phyloP scores from a whole-genome alignment of 257 asterid genomes.

The Fraxinus quadrangulata region DNA sequence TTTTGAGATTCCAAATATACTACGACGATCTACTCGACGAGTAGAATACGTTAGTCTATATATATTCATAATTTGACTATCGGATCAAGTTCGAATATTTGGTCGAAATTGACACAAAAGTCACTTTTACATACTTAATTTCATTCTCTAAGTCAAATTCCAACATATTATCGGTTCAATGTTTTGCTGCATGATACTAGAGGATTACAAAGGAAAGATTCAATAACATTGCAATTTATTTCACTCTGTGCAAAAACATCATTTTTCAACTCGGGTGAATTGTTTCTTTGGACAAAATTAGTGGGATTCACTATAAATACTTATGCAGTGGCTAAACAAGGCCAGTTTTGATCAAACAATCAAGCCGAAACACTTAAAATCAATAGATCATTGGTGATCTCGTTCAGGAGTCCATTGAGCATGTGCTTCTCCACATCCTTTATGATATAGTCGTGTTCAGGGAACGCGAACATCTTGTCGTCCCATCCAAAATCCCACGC shows the following conservation, averaged over 20 bases:
- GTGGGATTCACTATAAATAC: not conserved
- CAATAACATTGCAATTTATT: not conserved
- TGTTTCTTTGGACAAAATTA: not conserved
- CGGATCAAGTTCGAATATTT: too few relatives aligned
- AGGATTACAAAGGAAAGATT: not conserved
- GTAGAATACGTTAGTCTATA: too few relatives aligned
- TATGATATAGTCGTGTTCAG: slow-evolving; percentile 54
- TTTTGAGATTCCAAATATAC: too few relatives aligned
- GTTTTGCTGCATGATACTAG: not conserved
- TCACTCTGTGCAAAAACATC: slow-evolving; percentile 16
- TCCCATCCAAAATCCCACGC: slow-evolving; percentile 88
- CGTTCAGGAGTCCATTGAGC: slow-evolving; percentile 71
- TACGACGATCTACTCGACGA: too few relatives aligned
- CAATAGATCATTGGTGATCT: slow-evolving; percentile 56
- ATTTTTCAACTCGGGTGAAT: not conserved
- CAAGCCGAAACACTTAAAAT: slow-evolving; percentile 38
- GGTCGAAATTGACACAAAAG: too few relatives aligned
- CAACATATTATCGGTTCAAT: not conserved
- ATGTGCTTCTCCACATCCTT: slow-evolving; percentile 66
- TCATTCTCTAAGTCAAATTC: too few relatives aligned
- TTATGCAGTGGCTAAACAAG: slow-evolving; percentile 22
- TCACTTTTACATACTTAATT: too few relatives aligned
- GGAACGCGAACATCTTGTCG: slow-evolving; percentile 36
- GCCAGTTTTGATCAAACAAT: slow-evolving; percentile 24
- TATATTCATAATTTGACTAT: too few relatives aligned